phyloP scores from a whole-genome alignment of 176 grass and related monocot genomes.

The Phyllostachys edulis region DNA sequence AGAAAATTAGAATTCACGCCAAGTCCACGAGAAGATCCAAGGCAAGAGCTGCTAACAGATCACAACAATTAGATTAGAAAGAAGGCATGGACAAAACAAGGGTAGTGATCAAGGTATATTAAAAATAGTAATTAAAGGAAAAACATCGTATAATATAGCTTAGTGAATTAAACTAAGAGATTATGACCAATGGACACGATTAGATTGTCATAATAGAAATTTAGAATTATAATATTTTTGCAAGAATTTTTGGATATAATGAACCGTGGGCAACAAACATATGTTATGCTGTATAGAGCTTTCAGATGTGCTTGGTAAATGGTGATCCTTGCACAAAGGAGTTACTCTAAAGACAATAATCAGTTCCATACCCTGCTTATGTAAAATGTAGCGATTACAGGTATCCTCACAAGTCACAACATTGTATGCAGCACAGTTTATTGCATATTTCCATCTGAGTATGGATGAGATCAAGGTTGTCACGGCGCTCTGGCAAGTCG shows the following conservation, averaged over 20 bases:
- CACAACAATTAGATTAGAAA: constrained; percentile 20
- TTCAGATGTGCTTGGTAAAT: not conserved
- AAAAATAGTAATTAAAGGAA: not conserved
- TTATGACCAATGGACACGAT: constrained; percentile 14
- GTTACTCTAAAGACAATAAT: not conserved
- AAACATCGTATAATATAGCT: constrained; percentile 12
- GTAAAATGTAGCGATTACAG: not conserved
- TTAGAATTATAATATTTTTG: not conserved
- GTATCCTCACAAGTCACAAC: not conserved
- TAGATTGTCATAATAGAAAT: constrained; percentile 1
- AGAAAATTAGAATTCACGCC: constrained; percentile 71
- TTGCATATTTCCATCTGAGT: not conserved
- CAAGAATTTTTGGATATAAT: constrained; percentile 20
- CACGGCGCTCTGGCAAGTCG: too few relatives aligned
- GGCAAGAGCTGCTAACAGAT: constrained; percentile 59
- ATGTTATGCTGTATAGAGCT: constrained; percentile 4
- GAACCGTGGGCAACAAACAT: not conserved
- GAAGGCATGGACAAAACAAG: constrained; percentile 19
- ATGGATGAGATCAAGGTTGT: too few relatives aligned
- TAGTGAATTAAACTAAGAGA: not conserved
- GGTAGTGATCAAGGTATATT: not conserved
- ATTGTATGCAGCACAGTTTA: not conserved
- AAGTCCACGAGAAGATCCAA: constrained; percentile 67
- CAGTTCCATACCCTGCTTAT: not conserved
- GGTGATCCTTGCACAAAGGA: constrained; percentile 14